Evolutionary conservation across 495 filamentous ascomycete genomes (phyloP), one percentile per base, ranked within the genome.

Genomic region (Lineolata rhizophorae): DNA sequence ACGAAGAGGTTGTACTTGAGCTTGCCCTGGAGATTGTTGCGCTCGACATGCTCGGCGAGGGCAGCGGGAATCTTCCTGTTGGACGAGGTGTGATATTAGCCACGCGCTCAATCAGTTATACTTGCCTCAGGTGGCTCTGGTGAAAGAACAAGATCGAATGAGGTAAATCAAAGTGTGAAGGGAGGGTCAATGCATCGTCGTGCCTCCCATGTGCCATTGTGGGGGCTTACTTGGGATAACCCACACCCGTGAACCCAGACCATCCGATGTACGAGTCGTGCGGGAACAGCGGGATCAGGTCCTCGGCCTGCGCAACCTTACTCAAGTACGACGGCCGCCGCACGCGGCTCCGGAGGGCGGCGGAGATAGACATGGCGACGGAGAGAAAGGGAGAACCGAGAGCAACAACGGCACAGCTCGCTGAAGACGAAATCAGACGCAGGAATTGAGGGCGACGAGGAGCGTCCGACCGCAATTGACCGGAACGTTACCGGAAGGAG

Each of bases 171-270:
- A n/a, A n/a, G n/a, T n/a, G n/a, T n/a, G n/a, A n/a, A n/a, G n/a
- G n/a, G n/a, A n/a, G n/a, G n/a, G n/a, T n/a, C n/a, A n/a, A n/a
- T n/a, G n/a, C n/a, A n/a, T n/a, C n/a, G n/a, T n/a, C n/a, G n/a
- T n/a, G n/a, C n/a, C n/a, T n/a, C n/a, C n/a, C n/a, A n/a, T 25
- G 21, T 10, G 19, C 15, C 11, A 21, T 22, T n/a, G 30, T 4
- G 30, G 5, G 15, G 8, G 22, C 73, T 27, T 60, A 76, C 75
- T 87, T 87, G 31, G 79, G 79, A 53, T 90, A 90, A 32, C 82
- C 82, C 32, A 85, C 78, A 43, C 79, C 82, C 16, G 82, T 92
- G 51, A 92, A 92, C 16, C 82, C 82, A 40, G 73, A 78, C 80
- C 80, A 90, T 35, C 80, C 79, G 46, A 92, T 65, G 48, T 84